Base-by-base conservation (phyloP, 2,329 filamentous ascomycete genomes). In the Polychaeton citri region DNA sequence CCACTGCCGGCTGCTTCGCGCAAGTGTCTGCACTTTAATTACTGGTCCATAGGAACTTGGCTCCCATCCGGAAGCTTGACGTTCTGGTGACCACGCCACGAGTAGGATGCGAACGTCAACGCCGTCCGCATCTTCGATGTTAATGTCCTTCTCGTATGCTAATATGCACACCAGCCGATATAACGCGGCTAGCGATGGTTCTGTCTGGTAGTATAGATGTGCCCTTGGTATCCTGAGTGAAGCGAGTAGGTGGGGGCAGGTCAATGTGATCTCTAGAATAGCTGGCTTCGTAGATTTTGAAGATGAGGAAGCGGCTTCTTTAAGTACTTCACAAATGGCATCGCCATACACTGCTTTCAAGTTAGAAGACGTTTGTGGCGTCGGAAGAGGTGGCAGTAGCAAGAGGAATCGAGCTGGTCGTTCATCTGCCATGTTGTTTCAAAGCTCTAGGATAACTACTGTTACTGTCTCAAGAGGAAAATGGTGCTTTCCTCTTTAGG, bases 131-230 rank as follows among this genome's bases (percentile, higher is more conserved):
- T 74, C 73, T 63, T 72, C 65, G 59, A 83, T 54, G 58, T 82
- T 61, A 57, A 79, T 62, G 63, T 63, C 64, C 33, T 73, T 64
- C 44, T 75, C 68, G 9, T 77, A 73, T 43, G 80, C 84, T n/a
- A 84, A 65, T 32, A 77, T 63, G 21, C 79, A 79, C 38, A 90
- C 65, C 34, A 95, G 69, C 49, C 77, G 76, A 66, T 96, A 96
- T 17, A 92, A 54, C 18, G 73, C 72, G 2, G 81, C 81, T 16
- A 95, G 61, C 4, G 88, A 65, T n/a, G 70, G 66, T 57, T 94
- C 85, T 0, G 77, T 71, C n/a, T 69, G 61, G 21, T 67, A 53
- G 70, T 86, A 93, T 13, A 72, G 63, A 32, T 72, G 62, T 17
- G 69, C 64, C 47, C 71, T 68, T 32, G 71, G 65, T 19, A 61